Evolutionary conservation across 208 protist genomes (phyloP).

Genomic region (Trypanosoma lewisi): DNA sequence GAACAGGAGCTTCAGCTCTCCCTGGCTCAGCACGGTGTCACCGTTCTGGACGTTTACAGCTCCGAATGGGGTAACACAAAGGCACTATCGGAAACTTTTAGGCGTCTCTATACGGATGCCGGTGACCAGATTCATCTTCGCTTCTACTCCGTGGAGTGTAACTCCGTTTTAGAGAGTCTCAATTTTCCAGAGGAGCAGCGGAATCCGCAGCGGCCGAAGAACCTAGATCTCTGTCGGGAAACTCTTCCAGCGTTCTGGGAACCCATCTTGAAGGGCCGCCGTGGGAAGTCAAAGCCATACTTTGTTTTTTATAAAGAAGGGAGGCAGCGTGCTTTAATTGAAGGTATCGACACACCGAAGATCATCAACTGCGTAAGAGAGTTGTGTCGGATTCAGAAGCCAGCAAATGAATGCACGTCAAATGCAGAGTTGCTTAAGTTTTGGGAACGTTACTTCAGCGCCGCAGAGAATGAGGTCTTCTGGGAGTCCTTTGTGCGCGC

Average conservation of each 20-base stretch:
- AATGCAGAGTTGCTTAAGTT: slow-evolving; percentile 65
- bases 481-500: slow-evolving; percentile 45
- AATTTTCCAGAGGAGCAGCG: slow-evolving; percentile 37
- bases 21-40: slow-evolving; percentile 80
- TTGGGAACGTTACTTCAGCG: slow-evolving; percentile 71
- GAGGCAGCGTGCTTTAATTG: slow-evolving; percentile 52
- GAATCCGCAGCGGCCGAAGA: slow-evolving; percentile 23
- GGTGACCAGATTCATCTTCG: slow-evolving; percentile 75
- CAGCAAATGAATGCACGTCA: slow-evolving; percentile 70
- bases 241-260: slow-evolving; percentile 66
- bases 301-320: slow-evolving; percentile 91
- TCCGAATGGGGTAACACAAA: slow-evolving; percentile 85
- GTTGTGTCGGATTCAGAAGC: slow-evolving; percentile 73
- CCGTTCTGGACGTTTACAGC: slow-evolving; percentile 87
- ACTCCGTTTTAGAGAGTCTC: slow-evolving; percentile 72
- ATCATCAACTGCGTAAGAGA: slow-evolving; percentile 74
- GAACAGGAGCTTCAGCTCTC: slow-evolving; percentile 76
- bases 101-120: slow-evolving; percentile 75
- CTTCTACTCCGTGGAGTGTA: slow-evolving; percentile 87
- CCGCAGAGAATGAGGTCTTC: slow-evolving; percentile 63
- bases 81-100: slow-evolving; percentile 84
- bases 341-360: slow-evolving; percentile 86
- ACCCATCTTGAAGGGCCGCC: slow-evolving; percentile 49
- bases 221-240: slow-evolving; percentile 53
- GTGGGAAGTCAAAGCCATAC: slow-evolving; percentile 81